Conservation (phyloP, 2,329 filamentous ascomycete genomes). For the Penicillium paneum region DNA sequence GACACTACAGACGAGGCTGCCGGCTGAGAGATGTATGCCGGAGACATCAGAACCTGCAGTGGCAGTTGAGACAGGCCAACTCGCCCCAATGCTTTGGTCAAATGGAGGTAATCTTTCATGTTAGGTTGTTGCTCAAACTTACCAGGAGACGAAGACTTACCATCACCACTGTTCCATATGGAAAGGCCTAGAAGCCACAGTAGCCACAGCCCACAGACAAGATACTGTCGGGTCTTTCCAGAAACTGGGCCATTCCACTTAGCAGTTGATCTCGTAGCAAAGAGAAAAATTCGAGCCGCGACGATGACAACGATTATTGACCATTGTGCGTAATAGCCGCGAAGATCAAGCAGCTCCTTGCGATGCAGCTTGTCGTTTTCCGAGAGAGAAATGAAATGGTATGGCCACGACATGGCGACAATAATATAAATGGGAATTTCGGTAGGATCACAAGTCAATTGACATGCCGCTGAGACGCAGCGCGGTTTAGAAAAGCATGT, state of each 20-base stretch:
- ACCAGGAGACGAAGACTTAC: constrained; percentile 36
- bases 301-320: constrained; percentile 50
- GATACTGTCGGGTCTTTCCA: constrained; percentile 48
- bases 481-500: background rate
- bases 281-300: constrained; percentile 33
- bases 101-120: constrained; percentile 58
- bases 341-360: constrained; percentile 52
- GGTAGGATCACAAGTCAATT: background rate
- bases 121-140: background rate
- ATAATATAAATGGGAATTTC: background rate
- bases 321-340: constrained; percentile 55
- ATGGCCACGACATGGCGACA: constrained; percentile 40
- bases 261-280: constrained; percentile 21
- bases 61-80: constrained; percentile 59
- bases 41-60: constrained; percentile 56
- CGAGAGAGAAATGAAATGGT: constrained; percentile 53
- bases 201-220: constrained; percentile 50
- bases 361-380: constrained; percentile 51
- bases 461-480: background rate
- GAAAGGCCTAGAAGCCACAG: constrained; percentile 52
- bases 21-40: constrained; percentile 44
- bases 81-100: constrained; percentile 61
- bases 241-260: constrained; percentile 47
- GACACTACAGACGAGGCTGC: constrained; percentile 49
- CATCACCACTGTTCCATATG: constrained; percentile 52